Conservation (phyloP, 2,329 filamentous ascomycete species). For the Didymella arachidicola region DNA sequence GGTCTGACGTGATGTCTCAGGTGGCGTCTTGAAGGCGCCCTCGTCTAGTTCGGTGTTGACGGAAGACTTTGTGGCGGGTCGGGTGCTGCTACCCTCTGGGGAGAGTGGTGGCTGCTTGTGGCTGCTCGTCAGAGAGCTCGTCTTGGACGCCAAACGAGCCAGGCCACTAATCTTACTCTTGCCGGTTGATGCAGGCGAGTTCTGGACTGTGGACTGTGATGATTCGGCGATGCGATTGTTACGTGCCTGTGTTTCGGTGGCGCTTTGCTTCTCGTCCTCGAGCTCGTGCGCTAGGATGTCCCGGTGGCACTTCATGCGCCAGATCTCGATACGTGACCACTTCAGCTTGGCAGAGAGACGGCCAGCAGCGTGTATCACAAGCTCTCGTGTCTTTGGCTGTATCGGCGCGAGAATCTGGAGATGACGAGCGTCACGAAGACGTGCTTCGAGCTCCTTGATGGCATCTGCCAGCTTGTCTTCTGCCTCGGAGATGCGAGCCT, state of each 20-base stretch:
- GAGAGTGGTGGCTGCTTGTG: constrained; percentile 46
- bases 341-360: constrained; percentile 87
- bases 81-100: constrained; percentile 35
- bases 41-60: constrained; percentile 49
- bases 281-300: constrained; percentile 88
- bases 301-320: constrained; percentile 87
- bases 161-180: constrained; percentile 42
- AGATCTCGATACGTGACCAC: constrained; percentile 94
- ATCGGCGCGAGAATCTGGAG: constrained; percentile 88
- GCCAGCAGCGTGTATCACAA: constrained; percentile 83
- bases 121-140: constrained; percentile 42
- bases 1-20: constrained; percentile 52
- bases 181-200: constrained; percentile 37
- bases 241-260: constrained; percentile 37
- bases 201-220: constrained; percentile 33
- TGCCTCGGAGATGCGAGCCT: constrained; percentile 81
- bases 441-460: constrained; percentile 80
- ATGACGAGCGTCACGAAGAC: constrained; percentile 89
- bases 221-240: constrained; percentile 38
- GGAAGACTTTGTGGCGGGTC: constrained; percentile 49
- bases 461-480: constrained; percentile 77
- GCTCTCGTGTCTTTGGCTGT: constrained; percentile 86
- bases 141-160: constrained; percentile 48
- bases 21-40: constrained; percentile 56
- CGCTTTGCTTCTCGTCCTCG: constrained; percentile 72